Percentiles rank a stretch among this genome's conserved stretches.
Evolutionary conservation across 345 rosid species (phyloP).

Genomic region (Lumnitzera racemosa): DNA sequence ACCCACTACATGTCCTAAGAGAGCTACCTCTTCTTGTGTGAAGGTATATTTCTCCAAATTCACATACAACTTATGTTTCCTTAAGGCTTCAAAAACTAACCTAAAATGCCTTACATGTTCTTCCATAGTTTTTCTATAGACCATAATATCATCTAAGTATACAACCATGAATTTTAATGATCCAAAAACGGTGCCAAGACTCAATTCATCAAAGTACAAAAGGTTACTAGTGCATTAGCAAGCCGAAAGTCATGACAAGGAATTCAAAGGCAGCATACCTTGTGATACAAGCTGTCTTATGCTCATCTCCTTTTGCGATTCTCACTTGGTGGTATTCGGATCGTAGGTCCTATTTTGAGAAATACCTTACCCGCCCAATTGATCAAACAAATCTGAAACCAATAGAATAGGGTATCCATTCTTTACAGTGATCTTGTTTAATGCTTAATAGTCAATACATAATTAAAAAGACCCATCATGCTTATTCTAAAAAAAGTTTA

Average conservation of each 20-base stretch:
- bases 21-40: not conserved
- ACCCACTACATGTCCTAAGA: not conserved
- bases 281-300: not conserved
- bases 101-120: not conserved
- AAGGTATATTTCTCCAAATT: not conserved
- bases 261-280: slow-evolving; percentile 5
- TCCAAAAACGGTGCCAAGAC: not conserved
- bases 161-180: not conserved
- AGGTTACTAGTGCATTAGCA: not conserved
- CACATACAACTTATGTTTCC: not conserved
- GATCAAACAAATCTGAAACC: slow-evolving; percentile 6
- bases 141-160: slow-evolving; percentile 2
- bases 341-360: slow-evolving; percentile 5
- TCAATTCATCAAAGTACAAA: not conserved
- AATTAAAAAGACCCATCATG: not conserved
- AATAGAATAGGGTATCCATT: slow-evolving; percentile 1
- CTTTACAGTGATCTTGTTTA: slow-evolving; percentile 12
- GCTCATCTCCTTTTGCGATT: slow-evolving; percentile 6
- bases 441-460: not conserved
- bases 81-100: not conserved
- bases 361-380: not conserved
- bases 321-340: slow-evolving; percentile 10
- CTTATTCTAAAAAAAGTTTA: not conserved
- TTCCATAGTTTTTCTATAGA: not conserved
- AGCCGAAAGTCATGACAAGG: not conserved